Conservation (phyloP, 345 rosid genomes). For the Hibiscus trionum region DNA sequence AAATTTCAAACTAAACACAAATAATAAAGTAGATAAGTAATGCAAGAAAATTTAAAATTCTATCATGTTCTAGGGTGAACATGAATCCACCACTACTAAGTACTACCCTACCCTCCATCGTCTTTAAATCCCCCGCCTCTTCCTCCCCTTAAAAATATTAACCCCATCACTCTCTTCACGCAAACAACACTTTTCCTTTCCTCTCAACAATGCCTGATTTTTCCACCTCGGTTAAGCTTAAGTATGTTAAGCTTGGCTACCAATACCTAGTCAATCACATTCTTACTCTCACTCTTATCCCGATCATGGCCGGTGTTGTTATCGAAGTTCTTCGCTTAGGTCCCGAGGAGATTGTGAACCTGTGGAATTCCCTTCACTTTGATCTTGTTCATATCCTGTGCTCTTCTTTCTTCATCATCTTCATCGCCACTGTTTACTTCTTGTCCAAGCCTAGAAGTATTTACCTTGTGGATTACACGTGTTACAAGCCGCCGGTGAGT, state of each 20-base stretch:
- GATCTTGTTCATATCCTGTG: conserved; percentile 44
- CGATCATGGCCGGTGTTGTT: conserved; percentile 35
- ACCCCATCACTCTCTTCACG: conserved; percentile 3
- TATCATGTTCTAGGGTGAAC: too few species aligned
- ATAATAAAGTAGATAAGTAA: too few species aligned
- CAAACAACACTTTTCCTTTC: not conserved
- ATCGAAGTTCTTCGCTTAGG: conserved; percentile 55
- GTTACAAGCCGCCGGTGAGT: conserved; percentile 56
- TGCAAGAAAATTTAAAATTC: too few species aligned
- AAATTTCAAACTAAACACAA: too few species aligned
- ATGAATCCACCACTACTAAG: not conserved
- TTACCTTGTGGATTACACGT: conserved; percentile 55
- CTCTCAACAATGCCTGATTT: conserved; percentile 45
- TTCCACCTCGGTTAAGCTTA: conserved; percentile 64
- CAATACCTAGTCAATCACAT: conserved; percentile 73
- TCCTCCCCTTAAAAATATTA: not conserved
- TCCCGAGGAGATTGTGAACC: conserved; percentile 45
- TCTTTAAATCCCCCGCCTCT: not conserved
- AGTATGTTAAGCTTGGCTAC: conserved; percentile 77
- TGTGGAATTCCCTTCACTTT: conserved; percentile 57
- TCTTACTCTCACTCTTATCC: conserved; percentile 48
- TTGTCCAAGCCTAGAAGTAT: conserved; percentile 57
- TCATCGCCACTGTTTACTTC: conserved; percentile 51
- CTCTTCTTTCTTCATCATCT: conserved; percentile 34
- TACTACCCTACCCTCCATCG: not conserved